Base-by-base conservation (phyloP, 1,284 basidiomycete genomes). In the Irpex sp. region DNA sequence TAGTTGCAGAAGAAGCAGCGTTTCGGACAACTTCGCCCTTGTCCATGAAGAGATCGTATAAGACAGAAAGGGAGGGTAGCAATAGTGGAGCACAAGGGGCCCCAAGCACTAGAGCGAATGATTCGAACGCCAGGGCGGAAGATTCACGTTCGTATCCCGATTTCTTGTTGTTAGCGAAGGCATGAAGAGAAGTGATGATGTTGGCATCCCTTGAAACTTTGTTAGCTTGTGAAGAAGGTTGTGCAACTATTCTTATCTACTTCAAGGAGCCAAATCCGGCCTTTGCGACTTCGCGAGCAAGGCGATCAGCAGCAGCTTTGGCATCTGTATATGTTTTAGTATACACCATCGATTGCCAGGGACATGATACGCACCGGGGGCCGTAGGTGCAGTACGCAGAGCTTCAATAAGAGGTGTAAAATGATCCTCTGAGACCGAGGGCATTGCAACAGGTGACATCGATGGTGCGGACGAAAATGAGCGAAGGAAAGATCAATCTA, bases 141-240 rank as follows among this genome's bases (percentile, higher is more conserved):
- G 92, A 94, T 82, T 98, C 96, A 68, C 96, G 91, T 78, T 97
- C 96, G 74, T 89, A 95, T 56, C 90, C 93, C 26, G 90, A 93
- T 79, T 95, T 95, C 79, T 95, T 95, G 77, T 95, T 95, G 65
- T 84, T 85, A 19, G 93, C 88, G 78, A 92, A 96, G 19, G 75
- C 69, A 60, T 91, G 82, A 60, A 96, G 79, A 44, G 87, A 84
- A 62, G 84, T 79, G 56, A 94, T 76, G 54, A 96, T 77, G 57
- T 83, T 77, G 67, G 78, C 76, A 72, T 91, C 86, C 55, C 91
- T 93, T 67, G 55, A 57, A 48, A 64, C 52, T 57, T 38, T 55
- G 57, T 63, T 58, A 34, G 54, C 58, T 51, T 8, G 52, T 62
- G n/a, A 34, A 7, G 31, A 47, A 31, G 15, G 15, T 11, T 26